Evolutionary conservation across 1,284 basidiomycete species (phyloP), one percentile per base, ranked within the genome.

Genomic region (Pyrrhoderma lamaoense): DNA sequence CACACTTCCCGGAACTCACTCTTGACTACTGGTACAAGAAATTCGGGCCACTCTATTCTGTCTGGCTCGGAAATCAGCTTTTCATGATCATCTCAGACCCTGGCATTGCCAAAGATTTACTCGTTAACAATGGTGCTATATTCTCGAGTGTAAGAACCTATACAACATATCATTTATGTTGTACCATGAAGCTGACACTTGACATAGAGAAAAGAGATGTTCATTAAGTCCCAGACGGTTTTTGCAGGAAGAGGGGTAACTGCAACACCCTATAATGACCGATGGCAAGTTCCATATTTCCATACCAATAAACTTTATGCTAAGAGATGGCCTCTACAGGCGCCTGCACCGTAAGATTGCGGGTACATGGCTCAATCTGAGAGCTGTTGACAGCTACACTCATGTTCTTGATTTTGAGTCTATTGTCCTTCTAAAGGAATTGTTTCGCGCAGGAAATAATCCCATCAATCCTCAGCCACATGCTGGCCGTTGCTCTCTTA

Each of bases 41-140:
- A 47, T 72, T 64, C 52, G 71, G 71, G 9, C 61, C 67, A 0
- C 48, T 72, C 1, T 69, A 62, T 59, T 71, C 70, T 11, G 62
- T 73, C 45, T 69, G 64, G 62, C 65, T 73, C 52, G 72, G 72
- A 1, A 63, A 67, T 49, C 71, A 74, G 53, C 68, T 71, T 31
- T 70, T 72, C 49, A 64, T 73, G 43, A 64, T 72, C 31, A 57
- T 73, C 14, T 69, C 67, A 8, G 70, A 73, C 57, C 67, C 72
- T 4, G 56, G 61, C 9, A 60, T 72, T 11, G 70, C 65, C 1
- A 64, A 66, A 35, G 72, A 74, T 54, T 61, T 74, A 8, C 58
- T 73, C n/a, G 67, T 73, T 25, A 64, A 64, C 22, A 67, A 71
- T 42, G 72, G 72, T n/a, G 63, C 69, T 11, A 62, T 66, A 18